These are phyloP conservation scores for Termitomyces sp. DNA, from an alignment of 768 basidiomycete genomes.

Conservation along the genomic window DNA sequence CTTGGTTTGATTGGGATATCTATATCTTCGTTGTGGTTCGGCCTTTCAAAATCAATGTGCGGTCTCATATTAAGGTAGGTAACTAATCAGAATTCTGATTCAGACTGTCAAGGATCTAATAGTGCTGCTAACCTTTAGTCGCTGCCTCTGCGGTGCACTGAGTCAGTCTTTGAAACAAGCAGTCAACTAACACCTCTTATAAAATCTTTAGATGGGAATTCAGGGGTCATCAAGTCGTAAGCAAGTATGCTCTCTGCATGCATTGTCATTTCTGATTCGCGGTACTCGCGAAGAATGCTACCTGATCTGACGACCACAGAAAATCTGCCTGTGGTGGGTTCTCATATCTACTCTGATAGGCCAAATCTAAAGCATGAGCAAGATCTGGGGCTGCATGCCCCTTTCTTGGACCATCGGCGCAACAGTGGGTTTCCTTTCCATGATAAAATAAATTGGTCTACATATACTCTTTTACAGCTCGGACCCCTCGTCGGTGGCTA, in stretches of 20 bases:
- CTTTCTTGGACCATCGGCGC: background rate
- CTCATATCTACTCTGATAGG: background rate
- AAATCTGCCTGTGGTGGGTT: constrained; percentile 1
- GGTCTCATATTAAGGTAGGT: constrained; percentile 50
- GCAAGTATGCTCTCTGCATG: background rate
- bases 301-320: background rate
- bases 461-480: background rate
- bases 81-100: background rate
- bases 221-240: constrained; percentile 63
- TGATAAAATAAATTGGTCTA: background rate
- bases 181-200: background rate
- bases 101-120: background rate
- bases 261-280: background rate
- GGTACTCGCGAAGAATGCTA: background rate
- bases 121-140: background rate
- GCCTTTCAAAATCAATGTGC: constrained; percentile 66
- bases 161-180: constrained; percentile 32
- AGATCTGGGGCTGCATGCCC: constrained; percentile 2
- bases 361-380: background rate
- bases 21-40: constrained; percentile 71
- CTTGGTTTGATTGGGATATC: constrained; percentile 61
- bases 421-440: background rate
- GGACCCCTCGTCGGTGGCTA: constrained; percentile 51
- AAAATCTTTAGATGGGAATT: constrained; percentile 41
- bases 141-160: constrained; percentile 20